Conservation (phyloP, 441 rosid species). For the Syzygium syzygioides region DNA sequence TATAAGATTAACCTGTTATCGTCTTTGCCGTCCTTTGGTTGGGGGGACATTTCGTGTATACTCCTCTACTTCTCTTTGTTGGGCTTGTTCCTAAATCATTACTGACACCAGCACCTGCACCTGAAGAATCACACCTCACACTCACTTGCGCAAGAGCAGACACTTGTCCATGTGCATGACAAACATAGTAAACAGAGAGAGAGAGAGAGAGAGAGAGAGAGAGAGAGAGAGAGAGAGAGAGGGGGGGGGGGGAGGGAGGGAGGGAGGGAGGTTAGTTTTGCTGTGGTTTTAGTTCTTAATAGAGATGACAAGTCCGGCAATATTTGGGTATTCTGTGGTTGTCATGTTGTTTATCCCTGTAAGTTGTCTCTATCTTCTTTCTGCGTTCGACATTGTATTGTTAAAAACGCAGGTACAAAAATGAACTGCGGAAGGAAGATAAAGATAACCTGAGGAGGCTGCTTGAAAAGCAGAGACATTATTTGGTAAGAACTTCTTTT, state of each 20-base stretch:
- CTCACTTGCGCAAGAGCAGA: too few relatives aligned
- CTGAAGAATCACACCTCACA: too few relatives aligned
- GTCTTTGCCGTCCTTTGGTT: neutral
- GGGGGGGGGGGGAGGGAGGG: neutral
- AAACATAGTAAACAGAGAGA: neutral
- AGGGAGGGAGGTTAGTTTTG: neutral
- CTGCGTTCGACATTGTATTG: neutral
- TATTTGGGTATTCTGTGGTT: neutral
- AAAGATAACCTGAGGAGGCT: slow-evolving; percentile 60
- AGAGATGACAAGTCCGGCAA: neutral
- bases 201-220: neutral
- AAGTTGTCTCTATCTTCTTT: neutral
- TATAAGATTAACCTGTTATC: neutral
- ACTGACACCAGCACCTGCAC: too few relatives aligned
- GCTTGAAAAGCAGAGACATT: slow-evolving; percentile 62
- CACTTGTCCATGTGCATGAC: too few relatives aligned
- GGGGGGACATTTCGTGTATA: neutral
- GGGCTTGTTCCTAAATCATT: neutral
- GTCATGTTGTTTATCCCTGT: neutral
- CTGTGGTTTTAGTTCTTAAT: neutral
- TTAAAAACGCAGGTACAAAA: slow-evolving; percentile 54
- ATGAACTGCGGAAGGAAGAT: slow-evolving; percentile 71
- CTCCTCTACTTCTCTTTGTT: neutral
- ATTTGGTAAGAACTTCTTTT: slow-evolving; percentile 41
- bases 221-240: too few relatives aligned